Conservation (phyloP, 768 basidiomycete genomes). For the Lanmaoa pseudosensibilis region DNA sequence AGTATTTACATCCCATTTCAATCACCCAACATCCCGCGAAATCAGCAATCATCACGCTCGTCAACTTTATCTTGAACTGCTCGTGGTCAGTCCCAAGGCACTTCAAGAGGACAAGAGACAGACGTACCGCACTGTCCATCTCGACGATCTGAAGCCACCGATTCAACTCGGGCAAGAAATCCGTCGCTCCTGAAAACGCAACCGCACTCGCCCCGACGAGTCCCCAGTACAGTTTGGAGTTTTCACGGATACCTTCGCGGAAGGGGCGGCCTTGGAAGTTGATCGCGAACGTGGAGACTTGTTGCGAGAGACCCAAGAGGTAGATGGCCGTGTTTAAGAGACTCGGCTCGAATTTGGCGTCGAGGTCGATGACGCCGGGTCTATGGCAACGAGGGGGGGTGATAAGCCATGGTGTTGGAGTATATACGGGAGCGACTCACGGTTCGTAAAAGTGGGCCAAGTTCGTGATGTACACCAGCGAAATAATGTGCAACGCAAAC, state of each 20-base stretch:
- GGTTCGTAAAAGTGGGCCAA: slow-evolving; percentile 76
- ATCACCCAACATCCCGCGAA: slow-evolving; percentile 86
- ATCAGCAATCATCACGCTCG: slow-evolving; percentile 80
- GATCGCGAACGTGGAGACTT: slow-evolving; percentile 97
- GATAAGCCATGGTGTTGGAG: not conserved
- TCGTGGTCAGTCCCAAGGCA: too few species aligned
- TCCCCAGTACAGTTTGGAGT: slow-evolving; percentile 90
- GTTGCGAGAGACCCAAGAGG: slow-evolving; percentile 91
- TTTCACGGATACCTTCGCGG: slow-evolving; percentile 97
- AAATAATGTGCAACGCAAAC: slow-evolving; percentile 89
- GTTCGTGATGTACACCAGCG: slow-evolving; percentile 91
- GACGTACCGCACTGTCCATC: slow-evolving; percentile 75
- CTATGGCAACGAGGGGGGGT: slow-evolving; percentile 31
- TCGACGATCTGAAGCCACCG: slow-evolving; percentile 96
- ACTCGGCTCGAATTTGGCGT: slow-evolving; percentile 95
- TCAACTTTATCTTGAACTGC: slow-evolving; percentile 88
- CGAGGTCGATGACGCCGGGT: slow-evolving; percentile 80
- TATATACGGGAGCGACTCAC: slow-evolving; percentile 44
- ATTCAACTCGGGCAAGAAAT: slow-evolving; percentile 94
- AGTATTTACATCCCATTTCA: slow-evolving; percentile 76
- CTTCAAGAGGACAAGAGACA: too few species aligned
- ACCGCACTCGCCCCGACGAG: slow-evolving; percentile 86
- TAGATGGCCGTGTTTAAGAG: slow-evolving; percentile 97
- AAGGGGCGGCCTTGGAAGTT: slow-evolving; percentile 99
- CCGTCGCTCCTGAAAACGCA: slow-evolving; percentile 90